Evolutionary conservation across 345 rosid genomes (phyloP).

Genomic region (Murraya koenigii): DNA sequence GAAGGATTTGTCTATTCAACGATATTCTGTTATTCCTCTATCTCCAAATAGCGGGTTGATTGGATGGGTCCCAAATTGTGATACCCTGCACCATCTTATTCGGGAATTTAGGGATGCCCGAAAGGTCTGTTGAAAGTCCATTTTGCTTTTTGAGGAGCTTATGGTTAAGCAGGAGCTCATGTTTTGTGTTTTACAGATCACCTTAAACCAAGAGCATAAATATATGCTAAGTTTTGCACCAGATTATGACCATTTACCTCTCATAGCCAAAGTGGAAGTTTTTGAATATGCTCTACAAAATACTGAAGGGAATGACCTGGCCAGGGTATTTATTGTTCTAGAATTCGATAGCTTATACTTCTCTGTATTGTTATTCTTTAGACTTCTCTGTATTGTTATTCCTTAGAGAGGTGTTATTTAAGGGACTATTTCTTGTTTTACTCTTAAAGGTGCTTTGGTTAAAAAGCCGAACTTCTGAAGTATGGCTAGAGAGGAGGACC

Average conservation of each 20-base stretch:
- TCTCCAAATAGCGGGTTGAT: constrained; percentile 96
- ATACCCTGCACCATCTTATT: constrained; percentile 91
- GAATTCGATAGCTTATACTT: constrained; percentile 6
- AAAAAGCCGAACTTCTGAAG: constrained; percentile 97
- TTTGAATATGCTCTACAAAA: constrained; percentile 83
- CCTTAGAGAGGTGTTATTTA: constrained; percentile 8
- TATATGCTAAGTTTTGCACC: constrained; percentile 90
- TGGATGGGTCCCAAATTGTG: constrained; percentile 97
- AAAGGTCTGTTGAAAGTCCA: constrained; percentile 46
- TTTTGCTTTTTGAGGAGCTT: neutral
- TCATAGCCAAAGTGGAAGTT: constrained; percentile 90
- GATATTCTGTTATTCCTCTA: constrained; percentile 87
- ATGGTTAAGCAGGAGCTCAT: constrained; percentile 1
- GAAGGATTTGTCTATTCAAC: constrained; percentile 85
- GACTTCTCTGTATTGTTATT: constrained; percentile 5
- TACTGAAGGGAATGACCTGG: constrained; percentile 94
- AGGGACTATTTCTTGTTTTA: constrained; percentile 18
- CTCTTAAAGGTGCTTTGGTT: constrained; percentile 82
- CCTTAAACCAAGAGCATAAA: constrained; percentile 90
- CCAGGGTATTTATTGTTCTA: constrained; percentile 55
- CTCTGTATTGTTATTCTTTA: neutral
- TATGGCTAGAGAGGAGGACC: constrained; percentile 98
- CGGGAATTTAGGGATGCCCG: constrained; percentile 93
- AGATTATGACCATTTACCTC: constrained; percentile 89
- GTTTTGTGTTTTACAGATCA: constrained; percentile 59